Evolutionary conservation across 2,329 filamentous ascomycete species (phyloP), one percentile per base, ranked within the genome.

Genomic region (Herpotrichia juniperi): DNA sequence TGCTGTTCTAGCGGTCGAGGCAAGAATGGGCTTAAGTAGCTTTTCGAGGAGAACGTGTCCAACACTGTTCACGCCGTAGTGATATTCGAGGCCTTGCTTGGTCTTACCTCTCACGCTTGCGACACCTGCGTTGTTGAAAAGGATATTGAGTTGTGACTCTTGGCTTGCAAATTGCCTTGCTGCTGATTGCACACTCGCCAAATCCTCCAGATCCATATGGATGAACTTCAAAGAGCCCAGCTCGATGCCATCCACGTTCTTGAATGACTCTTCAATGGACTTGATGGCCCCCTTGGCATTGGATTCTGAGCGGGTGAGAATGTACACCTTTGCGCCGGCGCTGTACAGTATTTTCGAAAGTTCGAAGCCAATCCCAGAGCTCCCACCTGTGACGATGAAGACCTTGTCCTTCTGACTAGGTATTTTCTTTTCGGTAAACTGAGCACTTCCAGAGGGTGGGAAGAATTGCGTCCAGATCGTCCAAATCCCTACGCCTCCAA

Each of bases 261-360:
- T 72, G 22, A 62, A 40, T 1, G 66, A 57, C n/a, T 50, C 25
- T 22, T 76, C 69, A 55, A 84, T 79, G 2, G 68, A 54, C 1
- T 67, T 59, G 45, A 85, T 79, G 17, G 81, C 80, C 1, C 61
- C 55, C 7, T 62, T 56, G 14, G 71, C 79, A 57, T 81, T 82
- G 24, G 74, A 66, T 42, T 73, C 61, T 5, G 66, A 76, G 24
- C 82, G 79, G 3, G 76, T 76, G 11, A 81, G 79, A 21, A 83
- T 68, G 65, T 83, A 85, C 17, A 85, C 78, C 1, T 71, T 81
- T 26, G 75, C 82, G 47, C 82, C 80, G 28, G 76, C 76, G 22
- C 66, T 62, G 63, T 84, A 85, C n/a, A 86, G 72, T 7, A 85
- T 76, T 42, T 75, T 75, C 42, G 71, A 71, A n/a, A 84, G 72